These are phyloP conservation scores for Fragaria vesca DNA, from an alignment of 306 rosid species.

Conservation along the genomic window DNA sequence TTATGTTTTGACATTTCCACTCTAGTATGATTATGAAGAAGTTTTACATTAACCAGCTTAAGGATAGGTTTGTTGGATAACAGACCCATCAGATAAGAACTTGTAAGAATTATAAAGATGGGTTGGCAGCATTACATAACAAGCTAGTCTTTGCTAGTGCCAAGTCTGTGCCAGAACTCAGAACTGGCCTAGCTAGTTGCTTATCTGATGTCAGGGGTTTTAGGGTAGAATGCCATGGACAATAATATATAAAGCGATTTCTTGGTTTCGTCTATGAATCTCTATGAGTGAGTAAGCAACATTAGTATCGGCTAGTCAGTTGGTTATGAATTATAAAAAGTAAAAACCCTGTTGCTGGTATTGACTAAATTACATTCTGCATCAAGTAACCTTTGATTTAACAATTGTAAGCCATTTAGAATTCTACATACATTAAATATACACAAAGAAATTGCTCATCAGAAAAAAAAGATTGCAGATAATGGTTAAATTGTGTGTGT, in stretches of 20 bases:
- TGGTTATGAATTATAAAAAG: background rate
- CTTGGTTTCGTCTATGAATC: background rate
- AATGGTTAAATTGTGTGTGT: no score
- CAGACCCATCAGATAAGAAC: constrained; percentile 30
- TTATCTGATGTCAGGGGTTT: background rate
- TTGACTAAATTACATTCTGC: background rate
- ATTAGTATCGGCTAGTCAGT: background rate
- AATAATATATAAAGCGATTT: background rate
- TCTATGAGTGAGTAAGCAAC: background rate
- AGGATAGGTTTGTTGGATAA: background rate
- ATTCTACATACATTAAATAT: background rate
- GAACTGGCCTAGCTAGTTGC: background rate
- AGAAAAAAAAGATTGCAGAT: background rate
- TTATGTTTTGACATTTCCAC: background rate
- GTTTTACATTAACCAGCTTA: no score
- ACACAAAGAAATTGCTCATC: background rate
- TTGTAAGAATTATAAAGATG: constrained; percentile 15
- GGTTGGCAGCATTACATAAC: background rate
- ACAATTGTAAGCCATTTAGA: background rate
- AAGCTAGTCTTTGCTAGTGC: background rate
- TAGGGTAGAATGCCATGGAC: background rate
- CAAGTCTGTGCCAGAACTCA: background rate
- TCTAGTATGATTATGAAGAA: background rate
- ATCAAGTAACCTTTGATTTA: background rate
- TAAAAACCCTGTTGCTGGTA: background rate